Percentiles rank a stretch among this genome's conserved stretches.
Evolutionary conservation across 139 green algal genomes (phyloP).

Genomic region (Picochlorum costavermella): DNA sequence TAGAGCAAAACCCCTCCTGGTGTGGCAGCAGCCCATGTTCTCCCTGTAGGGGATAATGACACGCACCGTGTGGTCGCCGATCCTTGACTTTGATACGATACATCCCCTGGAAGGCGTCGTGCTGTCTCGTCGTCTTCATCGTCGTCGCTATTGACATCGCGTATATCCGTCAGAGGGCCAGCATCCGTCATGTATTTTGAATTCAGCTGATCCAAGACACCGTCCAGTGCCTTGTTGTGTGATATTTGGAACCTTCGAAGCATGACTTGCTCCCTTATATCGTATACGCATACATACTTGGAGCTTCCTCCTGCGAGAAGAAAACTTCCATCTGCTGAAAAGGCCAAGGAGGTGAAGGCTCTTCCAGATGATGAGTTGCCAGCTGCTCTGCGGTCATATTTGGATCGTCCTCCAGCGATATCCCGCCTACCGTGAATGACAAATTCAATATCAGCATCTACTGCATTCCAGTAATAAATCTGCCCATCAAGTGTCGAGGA

Average conservation of each 20-base stretch:
- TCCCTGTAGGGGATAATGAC: conserved; percentile 74
- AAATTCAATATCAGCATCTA: conserved; percentile 62
- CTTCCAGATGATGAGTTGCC: conserved; percentile 57
- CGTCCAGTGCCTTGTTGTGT: conserved; percentile 75
- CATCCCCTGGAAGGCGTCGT: neutral
- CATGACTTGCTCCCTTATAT: conserved; percentile 82
- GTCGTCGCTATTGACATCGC: conserved; percentile 41
- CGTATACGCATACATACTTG: conserved; percentile 93
- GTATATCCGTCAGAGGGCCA: conserved; percentile 74
- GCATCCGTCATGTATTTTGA: conserved; percentile 83
- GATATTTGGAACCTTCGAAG: conserved; percentile 79
- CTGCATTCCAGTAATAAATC: conserved; percentile 89
- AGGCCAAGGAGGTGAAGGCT: conserved; percentile 81
- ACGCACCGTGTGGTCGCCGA: conserved; percentile 45
- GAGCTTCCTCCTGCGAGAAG: conserved; percentile 72
- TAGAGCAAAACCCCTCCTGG: conserved; percentile 91
- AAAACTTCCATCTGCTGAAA: conserved; percentile 77
- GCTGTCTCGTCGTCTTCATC: conserved; percentile 37
- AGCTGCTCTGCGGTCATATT: conserved; percentile 55
- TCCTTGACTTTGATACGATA: neutral
- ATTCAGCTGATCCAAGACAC: conserved; percentile 90
- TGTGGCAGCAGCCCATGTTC: conserved; percentile 77
- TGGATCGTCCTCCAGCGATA: conserved; percentile 68
- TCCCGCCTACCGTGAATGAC: conserved; percentile 81
- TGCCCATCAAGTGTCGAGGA: conserved; percentile 79